Base-by-base conservation (phyloP, 2,329 filamentous ascomycete species). In the Paraconiothyrium sp. region DNA sequence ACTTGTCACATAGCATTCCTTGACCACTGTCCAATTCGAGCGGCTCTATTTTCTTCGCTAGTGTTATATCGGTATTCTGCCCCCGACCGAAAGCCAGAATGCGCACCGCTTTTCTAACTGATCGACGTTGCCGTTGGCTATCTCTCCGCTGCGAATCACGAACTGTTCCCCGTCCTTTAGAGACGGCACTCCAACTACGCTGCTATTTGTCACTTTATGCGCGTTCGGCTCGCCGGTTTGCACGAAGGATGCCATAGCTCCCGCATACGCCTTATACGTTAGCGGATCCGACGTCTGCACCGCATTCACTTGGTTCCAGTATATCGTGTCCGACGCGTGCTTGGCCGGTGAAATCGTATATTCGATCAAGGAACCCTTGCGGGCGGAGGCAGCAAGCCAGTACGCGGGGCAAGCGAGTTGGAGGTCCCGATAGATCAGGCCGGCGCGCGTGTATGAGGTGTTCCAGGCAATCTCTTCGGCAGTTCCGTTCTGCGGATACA, bases 211-310 rank as follows among this genome's bases (percentile, higher is more conserved):
- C 39, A 88, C 63, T 61, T 88, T 89, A 60, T 85, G 79, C 13
- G 80, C 75, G 67, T 89, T 88, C 0, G 87, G 86, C 71, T 88
- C 82, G 0, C 85, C 86, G 0, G 84, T 87, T 71, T 85, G 81
- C 60, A 89, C 84, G 72, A 89, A 89, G 27, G 84, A 86, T 0
- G 85, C 86, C 68, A 89, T 84, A 0, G 87, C 86, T 4, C 88
- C 87, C 1, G 83, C 74, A 62, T 84, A 89, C 11, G 85, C 87
- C 20, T 84, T 63, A 62, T 89, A 90, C 6, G 85, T 84, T 0
- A 85, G 63, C 0, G 83, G 80, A 62, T 89, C 81, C 0, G 81
- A 78, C 59, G 82, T 70, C 61, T 89, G 88, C 2, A 86, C 74
- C 0, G 80, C 58, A 60, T 86, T 86, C 67, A 88, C 72, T 37